Evolutionary conservation across 108 stramenopile genomes (phyloP).

Genomic region (Pseudonitzschia pungens): DNA sequence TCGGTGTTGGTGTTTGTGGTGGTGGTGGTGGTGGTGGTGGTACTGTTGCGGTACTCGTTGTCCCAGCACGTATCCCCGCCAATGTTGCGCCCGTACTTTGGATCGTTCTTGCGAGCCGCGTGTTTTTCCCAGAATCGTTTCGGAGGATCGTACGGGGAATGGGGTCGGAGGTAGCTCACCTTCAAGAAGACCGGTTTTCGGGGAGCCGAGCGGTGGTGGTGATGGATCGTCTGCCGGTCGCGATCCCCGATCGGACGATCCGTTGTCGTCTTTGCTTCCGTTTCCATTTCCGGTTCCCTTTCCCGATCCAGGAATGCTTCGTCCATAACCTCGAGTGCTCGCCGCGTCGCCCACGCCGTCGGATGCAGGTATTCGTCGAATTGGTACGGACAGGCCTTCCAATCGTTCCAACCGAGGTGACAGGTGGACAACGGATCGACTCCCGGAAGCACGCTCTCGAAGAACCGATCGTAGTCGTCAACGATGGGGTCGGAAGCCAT

Average conservation of each 20-base stretch:
- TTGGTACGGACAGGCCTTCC: conserved; percentile 34
- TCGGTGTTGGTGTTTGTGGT: too few relatives aligned
- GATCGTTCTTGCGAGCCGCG: background rate
- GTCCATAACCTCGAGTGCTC: conserved; percentile 1
- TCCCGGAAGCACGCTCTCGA: conserved; percentile 18
- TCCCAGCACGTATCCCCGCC: conserved; percentile 27
- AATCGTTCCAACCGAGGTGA: conserved; percentile 36
- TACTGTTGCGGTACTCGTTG: conserved; percentile 6
- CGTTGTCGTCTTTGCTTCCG: conserved; percentile 4
- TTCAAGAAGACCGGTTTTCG: conserved; percentile 31
- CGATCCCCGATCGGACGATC: too few relatives aligned
- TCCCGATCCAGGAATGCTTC: background rate
- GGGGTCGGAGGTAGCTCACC: conserved; percentile 44
- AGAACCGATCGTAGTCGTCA: conserved; percentile 41
- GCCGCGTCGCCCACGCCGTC: conserved; percentile 38
- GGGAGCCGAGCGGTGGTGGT: background rate
- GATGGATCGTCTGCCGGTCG: too few relatives aligned
- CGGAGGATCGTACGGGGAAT: conserved; percentile 53
- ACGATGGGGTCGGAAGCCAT: background rate
- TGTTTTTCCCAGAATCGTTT: conserved; percentile 38
- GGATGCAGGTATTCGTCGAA: conserved; percentile 43
- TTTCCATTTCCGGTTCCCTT: conserved; percentile 3
- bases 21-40: background rate
- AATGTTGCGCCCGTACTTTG: background rate
- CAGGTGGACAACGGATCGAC: conserved; percentile 36